Evolutionary conservation across 2,329 filamentous ascomycete genomes (phyloP), one percentile per base, ranked within the genome.

Genomic region (Dryadomyces quercus-mongolicae): DNA sequence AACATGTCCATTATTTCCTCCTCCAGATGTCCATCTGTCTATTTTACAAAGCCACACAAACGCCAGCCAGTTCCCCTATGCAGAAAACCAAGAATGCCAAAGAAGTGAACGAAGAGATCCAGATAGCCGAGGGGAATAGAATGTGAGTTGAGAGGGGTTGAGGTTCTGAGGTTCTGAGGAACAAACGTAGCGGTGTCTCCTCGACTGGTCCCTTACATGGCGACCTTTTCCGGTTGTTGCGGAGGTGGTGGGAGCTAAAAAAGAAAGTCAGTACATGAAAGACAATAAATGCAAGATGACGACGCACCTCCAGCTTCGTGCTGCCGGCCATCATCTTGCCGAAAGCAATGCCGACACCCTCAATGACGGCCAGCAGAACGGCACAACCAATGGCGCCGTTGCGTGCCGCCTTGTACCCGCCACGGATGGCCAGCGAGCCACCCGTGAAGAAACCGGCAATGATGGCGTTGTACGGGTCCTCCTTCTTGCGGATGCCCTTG

Each of bases 381-480:
- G 89, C 93, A 69, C 93, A 97, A 62, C 92, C 93, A 65, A 98
- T 97, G 59, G 93, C 93, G 57, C 89, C 91, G 71, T 97, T 97
- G 64, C 93, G 80, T 59, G 93, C 90, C 21, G 92, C 89, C 75
- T 88, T 91, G 70, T 86, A 85, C 56, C 93, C 93, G 64, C 93
- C 93, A 72, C 93, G 82, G 59, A 97, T 84, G 52, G 93, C 93
- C 38, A 98, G 78, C 34, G 92, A 82, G 62, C 93, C 93, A 65
- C 90, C 91, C 5, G 93, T 97, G 71, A 96, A 92, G 78, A 96
- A 96, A 53, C 93, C 93, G 45, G 92, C 93, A 63, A 92, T 94
- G 68, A 98, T 97, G 65, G 91, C 90, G 73, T 97, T 97, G 75
- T 90, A 97, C 15, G 93, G 90, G 68, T 97, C 93, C 71, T 98